phyloP scores from a whole-genome alignment of 192 early-diverging fungal species.

The Backusella tarrabulga region DNA sequence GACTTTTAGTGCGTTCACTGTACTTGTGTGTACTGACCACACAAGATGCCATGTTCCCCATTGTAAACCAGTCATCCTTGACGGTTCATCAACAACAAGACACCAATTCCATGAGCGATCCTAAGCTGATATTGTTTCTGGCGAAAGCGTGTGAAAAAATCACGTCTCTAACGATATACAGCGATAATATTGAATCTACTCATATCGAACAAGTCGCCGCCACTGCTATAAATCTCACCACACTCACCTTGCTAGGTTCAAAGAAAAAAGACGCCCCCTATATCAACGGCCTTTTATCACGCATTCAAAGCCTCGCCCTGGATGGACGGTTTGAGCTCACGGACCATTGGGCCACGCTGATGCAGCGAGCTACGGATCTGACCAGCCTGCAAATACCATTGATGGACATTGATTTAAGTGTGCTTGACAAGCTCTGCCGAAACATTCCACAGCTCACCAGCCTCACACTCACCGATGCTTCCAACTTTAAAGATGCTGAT shows the following conservation, averaged over 20 bases:
- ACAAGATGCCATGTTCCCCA: neutral
- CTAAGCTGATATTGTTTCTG: neutral
- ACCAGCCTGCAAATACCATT: neutral
- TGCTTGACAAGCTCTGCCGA: neutral
- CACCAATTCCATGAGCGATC: neutral
- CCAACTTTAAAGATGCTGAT: neutral
- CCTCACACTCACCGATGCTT: neutral
- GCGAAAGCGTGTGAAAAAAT: neutral
- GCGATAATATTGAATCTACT: neutral
- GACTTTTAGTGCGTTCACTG: neutral
- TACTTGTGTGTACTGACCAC: neutral
- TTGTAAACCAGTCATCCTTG: neutral
- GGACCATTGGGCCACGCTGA: neutral
- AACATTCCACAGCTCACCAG: neutral
- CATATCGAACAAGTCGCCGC: neutral
- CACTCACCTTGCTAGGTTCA: neutral
- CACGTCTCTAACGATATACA: neutral
- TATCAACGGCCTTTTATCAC: neutral
- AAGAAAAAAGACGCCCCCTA: neutral
- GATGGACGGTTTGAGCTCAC: neutral
- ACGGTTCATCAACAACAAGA: neutral
- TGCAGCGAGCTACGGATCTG: neutral
- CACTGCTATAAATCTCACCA: neutral
- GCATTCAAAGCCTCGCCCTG: neutral
- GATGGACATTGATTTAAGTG: neutral